These are phyloP conservation scores for Coemansia sp. DNA, from an alignment of 192 early-diverging fungal genomes.

Conservation along the genomic window DNA sequence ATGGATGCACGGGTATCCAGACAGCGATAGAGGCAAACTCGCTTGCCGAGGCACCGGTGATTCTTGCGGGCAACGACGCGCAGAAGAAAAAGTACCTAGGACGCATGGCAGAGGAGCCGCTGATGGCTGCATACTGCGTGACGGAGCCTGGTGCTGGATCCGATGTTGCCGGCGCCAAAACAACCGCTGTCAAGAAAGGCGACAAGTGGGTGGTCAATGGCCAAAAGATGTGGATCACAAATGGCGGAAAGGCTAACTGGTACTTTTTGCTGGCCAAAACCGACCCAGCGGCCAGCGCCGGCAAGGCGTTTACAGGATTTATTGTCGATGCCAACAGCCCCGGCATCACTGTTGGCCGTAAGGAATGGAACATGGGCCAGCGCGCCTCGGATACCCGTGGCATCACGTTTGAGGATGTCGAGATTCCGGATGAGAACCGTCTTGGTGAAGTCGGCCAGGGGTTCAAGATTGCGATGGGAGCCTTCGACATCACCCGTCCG, in stretches of 20 bases:
- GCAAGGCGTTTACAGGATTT: slow-evolving; percentile 92
- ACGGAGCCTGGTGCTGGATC: slow-evolving; percentile 79
- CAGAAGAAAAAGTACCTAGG: slow-evolving; percentile 98
- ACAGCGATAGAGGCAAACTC: slow-evolving; percentile 98
- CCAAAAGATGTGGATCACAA: slow-evolving; percentile 99
- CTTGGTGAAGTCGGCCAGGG: slow-evolving; percentile 75
- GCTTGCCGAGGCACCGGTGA: slow-evolving; percentile 86
- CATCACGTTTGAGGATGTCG: slow-evolving; percentile 82
- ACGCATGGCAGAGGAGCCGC: slow-evolving; percentile 91
- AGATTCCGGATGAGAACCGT: slow-evolving; percentile 76
- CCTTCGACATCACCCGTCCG: slow-evolving; percentile 93
- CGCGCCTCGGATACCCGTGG: slow-evolving; percentile 89
- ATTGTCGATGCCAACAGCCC: slow-evolving; percentile 89
- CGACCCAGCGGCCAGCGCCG: slow-evolving; percentile 73
- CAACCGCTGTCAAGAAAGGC: slow-evolving; percentile 72
- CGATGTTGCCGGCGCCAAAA: slow-evolving; percentile 72
- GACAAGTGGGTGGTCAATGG: slow-evolving; percentile 82
- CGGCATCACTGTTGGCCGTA: slow-evolving; percentile 89
- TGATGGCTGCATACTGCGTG: slow-evolving; percentile 94
- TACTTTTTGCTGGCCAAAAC: slow-evolving; percentile 93
- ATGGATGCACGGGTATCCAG: slow-evolving; percentile 93
- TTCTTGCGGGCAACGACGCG: slow-evolving; percentile 81
- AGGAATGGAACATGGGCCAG: slow-evolving; percentile 98
- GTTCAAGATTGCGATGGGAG: slow-evolving; percentile 98
- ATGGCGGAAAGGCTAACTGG: slow-evolving; percentile 96